Conservation (phyloP, 139 green algal species). For the Pseudopediastrum boryanum region DNA sequence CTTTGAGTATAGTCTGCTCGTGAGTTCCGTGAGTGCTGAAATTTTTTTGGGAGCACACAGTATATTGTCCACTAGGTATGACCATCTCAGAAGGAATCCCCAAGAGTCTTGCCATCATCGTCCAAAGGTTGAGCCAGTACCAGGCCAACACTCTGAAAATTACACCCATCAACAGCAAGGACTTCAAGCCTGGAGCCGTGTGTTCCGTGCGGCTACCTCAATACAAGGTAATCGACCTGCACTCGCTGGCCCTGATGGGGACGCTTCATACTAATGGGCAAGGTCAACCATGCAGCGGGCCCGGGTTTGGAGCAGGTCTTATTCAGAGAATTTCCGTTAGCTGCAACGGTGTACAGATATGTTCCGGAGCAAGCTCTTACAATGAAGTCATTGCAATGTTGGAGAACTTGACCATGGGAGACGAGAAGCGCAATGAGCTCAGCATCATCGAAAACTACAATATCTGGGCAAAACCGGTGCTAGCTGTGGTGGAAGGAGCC, state of each 20-base stretch:
- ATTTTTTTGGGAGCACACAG: too few species aligned
- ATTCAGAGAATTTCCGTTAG: background rate
- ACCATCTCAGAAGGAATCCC: background rate
- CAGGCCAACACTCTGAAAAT: background rate
- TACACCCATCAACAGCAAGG: background rate
- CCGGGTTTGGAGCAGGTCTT: background rate
- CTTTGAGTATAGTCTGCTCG: too few species aligned
- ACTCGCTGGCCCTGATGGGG: too few species aligned
- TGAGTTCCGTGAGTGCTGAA: too few species aligned
- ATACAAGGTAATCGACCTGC: too few species aligned
- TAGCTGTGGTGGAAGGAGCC: too few species aligned
- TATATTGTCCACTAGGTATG: too few species aligned
- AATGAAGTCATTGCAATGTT: background rate
- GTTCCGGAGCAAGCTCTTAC: background rate
- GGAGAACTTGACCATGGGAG: background rate
- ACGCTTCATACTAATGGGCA: too few species aligned
- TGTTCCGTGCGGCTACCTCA: background rate
- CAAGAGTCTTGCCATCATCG: too few species aligned
- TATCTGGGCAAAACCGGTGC: too few species aligned
- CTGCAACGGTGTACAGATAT: background rate
- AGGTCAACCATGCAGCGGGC: background rate
- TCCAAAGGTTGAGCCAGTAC: background rate
- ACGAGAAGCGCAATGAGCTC: background rate
- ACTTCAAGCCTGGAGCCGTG: background rate
- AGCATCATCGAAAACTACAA: background rate